These are phyloP conservation scores for Tricholoma hemisulphureum DNA, from an alignment of 768 basidiomycete species.

Conservation along the genomic window DNA sequence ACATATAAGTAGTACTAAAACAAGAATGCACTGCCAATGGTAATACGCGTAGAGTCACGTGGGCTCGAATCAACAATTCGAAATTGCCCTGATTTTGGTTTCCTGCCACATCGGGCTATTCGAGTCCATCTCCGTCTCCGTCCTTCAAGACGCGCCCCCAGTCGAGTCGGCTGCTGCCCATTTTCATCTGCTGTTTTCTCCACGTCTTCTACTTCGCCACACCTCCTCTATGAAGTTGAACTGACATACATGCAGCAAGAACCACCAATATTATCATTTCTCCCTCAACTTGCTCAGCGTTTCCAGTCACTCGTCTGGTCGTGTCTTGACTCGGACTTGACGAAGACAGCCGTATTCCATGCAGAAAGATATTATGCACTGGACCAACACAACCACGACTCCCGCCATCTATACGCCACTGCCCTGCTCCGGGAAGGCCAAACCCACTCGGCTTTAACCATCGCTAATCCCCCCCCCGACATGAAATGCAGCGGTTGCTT, in stretches of 20 bases:
- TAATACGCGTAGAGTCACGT: conserved; percentile 28
- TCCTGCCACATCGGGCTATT: conserved; percentile 11
- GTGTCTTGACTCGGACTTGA: conserved; percentile 78
- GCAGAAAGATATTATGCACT: conserved; percentile 80
- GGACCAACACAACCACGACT: conserved; percentile 71
- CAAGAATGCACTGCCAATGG: too few relatives aligned
- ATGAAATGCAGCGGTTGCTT: conserved; percentile 71
- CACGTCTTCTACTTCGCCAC: background rate
- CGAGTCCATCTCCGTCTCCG: background rate
- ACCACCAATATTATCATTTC: conserved; percentile 41
- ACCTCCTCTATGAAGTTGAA: conserved; percentile 24
- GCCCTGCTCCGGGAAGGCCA: conserved; percentile 69
- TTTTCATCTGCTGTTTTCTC: background rate
- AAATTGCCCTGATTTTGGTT: conserved; percentile 10
- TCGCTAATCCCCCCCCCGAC: conserved; percentile 63
- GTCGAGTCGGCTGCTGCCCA: background rate
- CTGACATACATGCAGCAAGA: conserved; percentile 53
- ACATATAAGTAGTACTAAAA: too few relatives aligned
- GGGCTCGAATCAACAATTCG: conserved; percentile 18
- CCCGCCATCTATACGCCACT: conserved; percentile 82
- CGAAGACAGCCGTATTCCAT: conserved; percentile 82
- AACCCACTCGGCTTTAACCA: conserved; percentile 69
- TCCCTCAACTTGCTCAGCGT: conserved; percentile 62
- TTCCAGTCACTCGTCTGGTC: conserved; percentile 77
- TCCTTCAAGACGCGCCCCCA: conserved; percentile 11